Evolutionary conservation across 164 flowering plant genomes (phyloP), one percentile per base, ranked within the genome.

Genomic region (Vitis rupestris): DNA sequence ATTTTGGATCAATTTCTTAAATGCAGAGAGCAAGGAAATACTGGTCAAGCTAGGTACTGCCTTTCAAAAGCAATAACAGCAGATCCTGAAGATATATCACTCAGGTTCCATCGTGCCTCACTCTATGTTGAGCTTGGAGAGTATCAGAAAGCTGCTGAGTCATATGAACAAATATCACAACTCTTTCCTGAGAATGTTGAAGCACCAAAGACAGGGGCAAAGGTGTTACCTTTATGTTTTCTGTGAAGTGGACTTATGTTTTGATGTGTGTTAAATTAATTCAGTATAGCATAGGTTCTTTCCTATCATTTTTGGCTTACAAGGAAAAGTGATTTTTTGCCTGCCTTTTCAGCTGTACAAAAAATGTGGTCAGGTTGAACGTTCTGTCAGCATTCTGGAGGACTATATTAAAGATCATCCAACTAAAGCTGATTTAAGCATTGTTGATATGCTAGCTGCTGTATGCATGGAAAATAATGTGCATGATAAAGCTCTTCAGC

Each of bases 61-160:
- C 92, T 92, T 77, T 77, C 81, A 44, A 88, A 83, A 80, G 95
- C 97, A 66, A 84, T 92, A 71, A 76, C 70, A 48, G 89, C 96
- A 23, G 92, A 92, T 74, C 97, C 95, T 30, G 67, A 80, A 63
- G 90, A 92, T 76, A 69, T 82, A 48, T 29, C 60, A 47, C 85
- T 90, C 19, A 82, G 81, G 73, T 71, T 70, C 64, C 68, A 74
- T 66, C 88, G 82, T 69, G 97, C 97, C 37, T 78, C 85, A 12
- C 80, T 88, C 63, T 82, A 79, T 69, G 65, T 79, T 72, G 88
- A 90, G 65, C 85, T 80, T 62, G 89, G 82, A 62, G 86, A 87
- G 63, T 77, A 77, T 78, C 79, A 76, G 50, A 92, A 82, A 71
- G 95, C 97, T 67, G 95, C 92, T 16, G 93, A 85, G 58, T 75